Percentiles rank a stretch among this genome's conserved stretches.
Conservation (phyloP, 768 basidiomycete genomes). For the Agrocybe praecox region DNA sequence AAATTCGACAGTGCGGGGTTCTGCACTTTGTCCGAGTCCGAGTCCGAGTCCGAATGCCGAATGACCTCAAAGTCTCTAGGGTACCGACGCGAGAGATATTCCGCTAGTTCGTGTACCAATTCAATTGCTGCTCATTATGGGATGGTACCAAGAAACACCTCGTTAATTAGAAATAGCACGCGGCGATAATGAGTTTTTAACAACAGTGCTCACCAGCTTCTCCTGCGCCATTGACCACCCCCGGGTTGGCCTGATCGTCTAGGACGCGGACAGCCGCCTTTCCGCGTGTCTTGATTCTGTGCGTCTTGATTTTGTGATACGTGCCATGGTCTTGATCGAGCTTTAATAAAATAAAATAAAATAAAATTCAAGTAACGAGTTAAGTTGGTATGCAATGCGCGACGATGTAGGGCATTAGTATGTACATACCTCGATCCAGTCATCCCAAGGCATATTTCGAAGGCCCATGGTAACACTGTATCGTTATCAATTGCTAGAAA, state of each 20-base stretch:
- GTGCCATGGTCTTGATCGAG: conserved; percentile 58
- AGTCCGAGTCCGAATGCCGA: conserved; percentile 35
- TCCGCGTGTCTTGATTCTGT: conserved; percentile 56
- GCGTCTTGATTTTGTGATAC: conserved; percentile 60
- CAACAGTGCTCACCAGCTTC: conserved; percentile 36
- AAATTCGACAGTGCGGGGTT: not conserved
- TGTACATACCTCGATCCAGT: conserved; percentile 68
- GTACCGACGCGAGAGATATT: conserved; percentile 66
- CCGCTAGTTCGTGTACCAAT: conserved; percentile 67
- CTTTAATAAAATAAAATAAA: too few species aligned
- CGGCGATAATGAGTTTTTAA: not conserved
- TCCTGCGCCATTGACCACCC: conserved; percentile 36
- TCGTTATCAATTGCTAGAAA: not conserved
- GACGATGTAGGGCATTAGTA: not conserved
- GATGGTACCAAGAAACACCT: not conserved
- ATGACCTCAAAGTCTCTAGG: conserved; percentile 55
- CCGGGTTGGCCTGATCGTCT: conserved; percentile 41
- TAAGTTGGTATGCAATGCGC: not conserved
- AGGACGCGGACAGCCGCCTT: conserved; percentile 49
- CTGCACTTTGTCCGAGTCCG: not conserved
- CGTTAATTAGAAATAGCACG: not conserved
- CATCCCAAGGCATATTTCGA: conserved; percentile 65
- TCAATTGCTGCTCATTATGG: conserved; percentile 50
- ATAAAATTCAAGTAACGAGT: conserved; percentile 1
- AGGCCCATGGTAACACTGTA: conserved; percentile 71